phyloP scores from a whole-genome alignment of 1,284 basidiomycete species.

The Ganoderma lucidum region DNA sequence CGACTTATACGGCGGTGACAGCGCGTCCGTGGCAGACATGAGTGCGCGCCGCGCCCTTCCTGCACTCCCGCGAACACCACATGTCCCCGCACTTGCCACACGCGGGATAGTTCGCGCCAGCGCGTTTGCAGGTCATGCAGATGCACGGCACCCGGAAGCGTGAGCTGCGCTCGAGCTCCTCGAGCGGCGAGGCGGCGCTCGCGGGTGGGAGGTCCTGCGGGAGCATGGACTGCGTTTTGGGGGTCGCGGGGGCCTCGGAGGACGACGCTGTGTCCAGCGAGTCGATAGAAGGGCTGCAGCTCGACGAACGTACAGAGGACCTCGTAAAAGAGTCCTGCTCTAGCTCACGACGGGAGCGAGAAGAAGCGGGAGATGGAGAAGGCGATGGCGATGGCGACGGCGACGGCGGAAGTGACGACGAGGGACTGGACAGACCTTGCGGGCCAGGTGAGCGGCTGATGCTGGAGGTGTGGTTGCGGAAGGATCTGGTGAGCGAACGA shows the following conservation, averaged over 20 bases:
- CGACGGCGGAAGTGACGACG: neutral
- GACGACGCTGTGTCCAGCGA: slow-evolving; percentile 42
- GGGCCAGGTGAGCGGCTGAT: slow-evolving; percentile 13
- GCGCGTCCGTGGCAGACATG: slow-evolving; percentile 50
- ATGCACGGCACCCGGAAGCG: slow-evolving; percentile 52
- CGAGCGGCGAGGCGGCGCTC: slow-evolving; percentile 57
- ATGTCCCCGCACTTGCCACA: slow-evolving; percentile 68
- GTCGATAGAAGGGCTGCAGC: slow-evolving; percentile 39
- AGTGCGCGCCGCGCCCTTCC: slow-evolving; percentile 52
- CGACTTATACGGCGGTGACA: slow-evolving; percentile 12
- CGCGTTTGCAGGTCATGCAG: slow-evolving; percentile 66
- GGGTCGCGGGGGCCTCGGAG: slow-evolving; percentile 37
- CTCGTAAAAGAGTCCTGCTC: slow-evolving; percentile 23
- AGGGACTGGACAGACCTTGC: neutral
- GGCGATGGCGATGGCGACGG: slow-evolving; percentile 16
- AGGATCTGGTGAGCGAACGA: slow-evolving; percentile 24
- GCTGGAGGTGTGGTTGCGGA: slow-evolving; percentile 10
- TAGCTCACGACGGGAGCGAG: slow-evolving; percentile 12
- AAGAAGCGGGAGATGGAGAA: slow-evolving; percentile 13
- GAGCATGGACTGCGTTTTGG: slow-evolving; percentile 35
- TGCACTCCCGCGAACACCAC: slow-evolving; percentile 77
- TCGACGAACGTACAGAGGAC: slow-evolving; percentile 27
- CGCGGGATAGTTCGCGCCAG: slow-evolving; percentile 68
- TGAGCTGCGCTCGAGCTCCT: slow-evolving; percentile 62
- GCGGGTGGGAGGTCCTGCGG: slow-evolving; percentile 36